Evolutionary conservation across 208 protist genomes (phyloP).

Genomic region (Leptomonas seymouri): DNA sequence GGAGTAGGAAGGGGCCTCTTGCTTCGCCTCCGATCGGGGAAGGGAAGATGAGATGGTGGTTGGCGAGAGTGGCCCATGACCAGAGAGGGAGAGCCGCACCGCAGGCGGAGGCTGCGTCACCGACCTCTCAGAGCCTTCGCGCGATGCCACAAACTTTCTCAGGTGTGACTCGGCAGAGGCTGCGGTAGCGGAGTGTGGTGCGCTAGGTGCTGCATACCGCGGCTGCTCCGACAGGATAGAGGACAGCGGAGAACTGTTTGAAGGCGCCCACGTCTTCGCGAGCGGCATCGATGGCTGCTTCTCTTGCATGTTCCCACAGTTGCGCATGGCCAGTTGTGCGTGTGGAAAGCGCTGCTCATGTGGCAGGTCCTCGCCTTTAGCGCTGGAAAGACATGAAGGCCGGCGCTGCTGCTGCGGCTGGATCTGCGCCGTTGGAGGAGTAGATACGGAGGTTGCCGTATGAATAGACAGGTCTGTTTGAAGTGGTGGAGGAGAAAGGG

Average conservation of each 20-base stretch:
- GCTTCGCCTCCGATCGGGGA: not conserved
- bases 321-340: no score
- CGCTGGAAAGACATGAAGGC: no score
- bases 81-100: conserved; percentile 1
- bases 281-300: not conserved
- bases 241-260: not conserved
- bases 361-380: no score
- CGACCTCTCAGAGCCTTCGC: conserved; percentile 1
- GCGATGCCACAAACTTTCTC: not conserved
- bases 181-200: not conserved
- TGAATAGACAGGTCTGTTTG: not conserved
- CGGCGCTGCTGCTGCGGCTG: not conserved
- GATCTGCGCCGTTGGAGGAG: not conserved
- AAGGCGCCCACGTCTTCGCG: not conserved
- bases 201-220: not conserved
- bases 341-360: no score
- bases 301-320: not conserved
- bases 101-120: conserved; percentile 6
- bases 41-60: not conserved
- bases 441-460: not conserved
- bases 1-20: not conserved
- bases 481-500: not conserved
- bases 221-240: not conserved
- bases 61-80: not conserved
- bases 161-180: not conserved